Conservation (phyloP, 768 basidiomycete genomes). For the Lactarius tabidus region DNA sequence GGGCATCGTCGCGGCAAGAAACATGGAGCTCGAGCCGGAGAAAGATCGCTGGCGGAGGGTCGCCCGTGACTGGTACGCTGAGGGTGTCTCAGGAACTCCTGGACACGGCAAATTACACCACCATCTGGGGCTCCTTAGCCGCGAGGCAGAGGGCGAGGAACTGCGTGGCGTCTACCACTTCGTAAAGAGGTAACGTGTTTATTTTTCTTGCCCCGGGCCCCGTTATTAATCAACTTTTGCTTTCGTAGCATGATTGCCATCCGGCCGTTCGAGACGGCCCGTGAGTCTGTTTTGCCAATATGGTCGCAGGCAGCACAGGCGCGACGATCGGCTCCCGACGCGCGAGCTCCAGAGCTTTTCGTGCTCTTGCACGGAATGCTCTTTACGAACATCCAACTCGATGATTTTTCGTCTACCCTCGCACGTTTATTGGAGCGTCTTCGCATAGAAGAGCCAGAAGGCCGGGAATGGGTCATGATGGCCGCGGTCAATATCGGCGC, state of each 20-base stretch:
- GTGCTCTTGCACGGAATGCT: slow-evolving; percentile 95
- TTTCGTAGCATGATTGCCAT: slow-evolving; percentile 76
- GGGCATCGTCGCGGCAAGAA: slow-evolving; percentile 74
- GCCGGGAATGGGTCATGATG: slow-evolving; percentile 97
- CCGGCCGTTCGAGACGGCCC: slow-evolving; percentile 82
- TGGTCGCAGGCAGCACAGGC: slow-evolving; percentile 77
- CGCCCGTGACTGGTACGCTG: slow-evolving; percentile 90
- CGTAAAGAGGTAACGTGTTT: slow-evolving; percentile 71
- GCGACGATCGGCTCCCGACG: slow-evolving; percentile 72
- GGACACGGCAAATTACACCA: slow-evolving; percentile 95
- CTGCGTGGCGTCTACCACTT: slow-evolving; percentile 89
- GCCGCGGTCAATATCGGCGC: slow-evolving; percentile 77
- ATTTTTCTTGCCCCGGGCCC: neutral
- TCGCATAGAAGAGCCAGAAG: slow-evolving; percentile 73
- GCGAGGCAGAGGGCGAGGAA: slow-evolving; percentile 81
- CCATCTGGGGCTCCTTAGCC: slow-evolving; percentile 82
- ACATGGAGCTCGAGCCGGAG: slow-evolving; percentile 85
- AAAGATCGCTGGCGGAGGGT: slow-evolving; percentile 88
- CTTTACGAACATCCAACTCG: slow-evolving; percentile 91
- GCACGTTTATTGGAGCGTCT: slow-evolving; percentile 86
- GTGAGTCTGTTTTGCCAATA: slow-evolving; percentile 85
- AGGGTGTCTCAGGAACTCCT: slow-evolving; percentile 82
- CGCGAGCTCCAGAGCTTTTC: slow-evolving; percentile 72
- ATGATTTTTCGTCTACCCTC: slow-evolving; percentile 79
- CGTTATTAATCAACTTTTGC: slow-evolving; percentile 1